These are phyloP conservation scores for Sesbania bispinosa DNA, from an alignment of 306 rosid genomes.

Conservation along the genomic window DNA sequence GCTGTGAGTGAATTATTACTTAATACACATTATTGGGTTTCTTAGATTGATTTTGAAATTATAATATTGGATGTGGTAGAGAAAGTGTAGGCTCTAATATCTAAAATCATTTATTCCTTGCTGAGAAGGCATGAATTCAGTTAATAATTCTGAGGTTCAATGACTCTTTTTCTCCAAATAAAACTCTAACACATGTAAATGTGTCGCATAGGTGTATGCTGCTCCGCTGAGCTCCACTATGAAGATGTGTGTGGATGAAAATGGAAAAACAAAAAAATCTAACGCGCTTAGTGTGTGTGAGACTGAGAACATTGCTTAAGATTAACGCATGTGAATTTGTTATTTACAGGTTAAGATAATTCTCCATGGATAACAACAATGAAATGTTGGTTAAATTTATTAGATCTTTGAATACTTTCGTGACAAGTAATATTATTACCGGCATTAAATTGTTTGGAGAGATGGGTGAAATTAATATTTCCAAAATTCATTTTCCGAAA, in stretches of 20 bases:
- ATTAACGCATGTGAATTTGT: background rate
- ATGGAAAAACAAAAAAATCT: background rate
- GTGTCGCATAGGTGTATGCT: background rate
- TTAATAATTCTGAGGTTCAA: background rate
- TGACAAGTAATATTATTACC: background rate
- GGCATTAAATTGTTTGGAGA: background rate
- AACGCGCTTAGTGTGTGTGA: slow-evolving; percentile 24
- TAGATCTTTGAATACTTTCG: background rate
- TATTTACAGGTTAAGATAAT: background rate
- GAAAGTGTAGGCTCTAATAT: background rate
- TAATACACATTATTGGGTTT: too few species aligned
- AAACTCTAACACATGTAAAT: background rate
- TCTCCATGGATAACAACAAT: background rate
- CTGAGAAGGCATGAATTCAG: background rate
- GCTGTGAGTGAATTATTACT: background rate
- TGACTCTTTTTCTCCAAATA: background rate
- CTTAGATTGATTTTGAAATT: background rate
- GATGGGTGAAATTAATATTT: too few species aligned
- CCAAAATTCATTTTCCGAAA: too few species aligned
- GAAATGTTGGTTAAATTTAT: background rate
- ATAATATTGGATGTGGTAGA: background rate
- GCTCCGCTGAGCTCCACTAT: background rate
- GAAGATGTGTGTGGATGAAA: background rate
- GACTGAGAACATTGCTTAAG: background rate
- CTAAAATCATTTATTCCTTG: background rate